A percentile compares a stretch with the other conserved stretches of the same genome.
Evolutionary conservation across 495 filamentous ascomycete species (phyloP).

Genomic region (Aspergillus diversus): DNA sequence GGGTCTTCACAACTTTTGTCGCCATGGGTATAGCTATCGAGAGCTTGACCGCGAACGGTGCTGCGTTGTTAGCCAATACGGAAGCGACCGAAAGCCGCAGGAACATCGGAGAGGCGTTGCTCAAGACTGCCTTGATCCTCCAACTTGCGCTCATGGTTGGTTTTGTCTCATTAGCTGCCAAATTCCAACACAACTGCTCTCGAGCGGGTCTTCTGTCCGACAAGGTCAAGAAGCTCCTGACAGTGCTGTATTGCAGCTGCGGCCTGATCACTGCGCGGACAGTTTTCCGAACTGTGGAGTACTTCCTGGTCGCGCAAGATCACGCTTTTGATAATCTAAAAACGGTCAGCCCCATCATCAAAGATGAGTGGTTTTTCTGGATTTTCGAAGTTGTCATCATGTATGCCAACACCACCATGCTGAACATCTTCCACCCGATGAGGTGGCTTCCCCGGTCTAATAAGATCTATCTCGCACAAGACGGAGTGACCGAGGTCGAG

Average conservation of each 20-base stretch:
- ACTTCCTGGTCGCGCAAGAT: constrained; percentile 50
- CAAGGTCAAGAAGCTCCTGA: constrained; percentile 61
- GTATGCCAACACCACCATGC: constrained; percentile 61
- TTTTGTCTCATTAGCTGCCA: constrained; percentile 60
- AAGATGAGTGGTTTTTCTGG: constrained; percentile 75
- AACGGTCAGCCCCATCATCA: constrained; percentile 56
- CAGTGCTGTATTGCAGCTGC: constrained; percentile 65
- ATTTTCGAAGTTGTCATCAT: constrained; percentile 70
- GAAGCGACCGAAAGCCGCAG: constrained; percentile 44
- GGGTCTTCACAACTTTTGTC: constrained; percentile 75
- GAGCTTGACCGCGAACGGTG: constrained; percentile 70
- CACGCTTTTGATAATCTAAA: constrained; percentile 38
- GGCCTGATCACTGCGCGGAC: constrained; percentile 63
- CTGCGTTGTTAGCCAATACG: constrained; percentile 58
- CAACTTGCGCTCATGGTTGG: constrained; percentile 65
- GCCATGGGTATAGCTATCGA: constrained; percentile 66
- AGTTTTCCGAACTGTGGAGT: constrained; percentile 70
- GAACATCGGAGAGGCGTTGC: constrained; percentile 57
- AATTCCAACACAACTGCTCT: constrained; percentile 63
- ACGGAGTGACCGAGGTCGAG: constrained; percentile 66
- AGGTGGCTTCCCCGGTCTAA: constrained; percentile 61
- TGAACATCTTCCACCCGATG: constrained; percentile 68
- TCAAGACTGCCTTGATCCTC: constrained; percentile 69
- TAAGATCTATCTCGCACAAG: constrained; percentile 64
- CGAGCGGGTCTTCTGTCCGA: constrained; percentile 53